Evolutionary conservation across 208 protist genomes (phyloP), one percentile per base, ranked within the genome.

Genomic region (Leishmania aethiopica): DNA sequence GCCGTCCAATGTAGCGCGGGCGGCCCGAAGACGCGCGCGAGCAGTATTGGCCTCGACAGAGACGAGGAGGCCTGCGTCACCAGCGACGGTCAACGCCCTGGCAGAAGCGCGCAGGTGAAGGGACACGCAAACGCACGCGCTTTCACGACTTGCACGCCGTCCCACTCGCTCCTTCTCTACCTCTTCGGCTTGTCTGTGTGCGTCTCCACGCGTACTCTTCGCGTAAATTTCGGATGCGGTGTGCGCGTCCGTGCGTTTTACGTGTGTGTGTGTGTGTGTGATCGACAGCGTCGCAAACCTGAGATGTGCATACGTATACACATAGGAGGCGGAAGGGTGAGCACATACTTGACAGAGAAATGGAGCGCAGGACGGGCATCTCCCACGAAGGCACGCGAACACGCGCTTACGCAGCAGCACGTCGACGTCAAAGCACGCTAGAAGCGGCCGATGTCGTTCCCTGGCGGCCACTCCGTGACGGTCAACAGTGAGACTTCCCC

Each of bases 261-360:
- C 55, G 35, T n/a, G 69, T 73, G 15, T 51, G 69, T 74, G 69
- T 49, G 67, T 55, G 10, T 3, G 45, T 74, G 25, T 4, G 17
- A 75, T 19, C 51, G 17, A 53, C 25, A 51, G 5, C 32, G 25
- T 62, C 28, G 32, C 10, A n/a, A 22, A 49, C 37, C 40, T 72
- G 40, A 25, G 17, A 47, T 4, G 15, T 15, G 37, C 13, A 35
- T 6, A 77, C 19, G 51, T 10, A 11, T 19, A 28, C 47, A 47
- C 8, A 51, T 49, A 57, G 78, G 69, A 69, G 17, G 69, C 57
- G 37, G 60, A 66, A 59, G 45, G 25, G 62, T 57, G 76, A 62
- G 32, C 35, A 5, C 22, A 22, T 77, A 13, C 67, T 10, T 72
- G 67, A 22, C 67, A 72, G 15, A 25, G 25, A 32, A 35, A 8